These are phyloP conservation scores for Fragaria vesca DNA, from an alignment of 306 rosid species.

Conservation along the genomic window DNA sequence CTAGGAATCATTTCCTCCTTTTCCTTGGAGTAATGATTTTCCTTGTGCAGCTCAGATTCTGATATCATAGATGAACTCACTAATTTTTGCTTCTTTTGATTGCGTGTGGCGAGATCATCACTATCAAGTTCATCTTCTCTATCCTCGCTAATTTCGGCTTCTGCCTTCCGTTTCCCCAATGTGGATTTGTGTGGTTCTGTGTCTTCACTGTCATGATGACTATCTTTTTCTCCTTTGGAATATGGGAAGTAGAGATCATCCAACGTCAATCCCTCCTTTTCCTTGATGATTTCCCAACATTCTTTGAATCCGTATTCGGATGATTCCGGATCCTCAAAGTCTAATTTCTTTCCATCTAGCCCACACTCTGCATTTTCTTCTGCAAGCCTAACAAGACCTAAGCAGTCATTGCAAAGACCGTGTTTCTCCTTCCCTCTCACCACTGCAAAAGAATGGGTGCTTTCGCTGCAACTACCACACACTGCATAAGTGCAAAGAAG, in stretches of 20 bases:
- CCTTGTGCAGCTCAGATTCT: neutral
- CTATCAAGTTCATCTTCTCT: neutral
- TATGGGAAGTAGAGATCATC: conserved; percentile 27
- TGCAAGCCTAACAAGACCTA: conserved; percentile 39
- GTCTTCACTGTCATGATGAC: neutral
- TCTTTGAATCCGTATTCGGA: conserved; percentile 33
- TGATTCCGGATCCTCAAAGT: conserved; percentile 47
- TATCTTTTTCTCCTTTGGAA: neutral
- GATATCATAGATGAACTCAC: neutral
- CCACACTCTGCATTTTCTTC: conserved; percentile 44
- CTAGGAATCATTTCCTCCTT: neutral
- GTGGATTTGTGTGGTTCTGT: neutral
- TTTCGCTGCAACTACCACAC: conserved; percentile 38
- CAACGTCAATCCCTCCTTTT: neutral
- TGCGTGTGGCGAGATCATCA: neutral
- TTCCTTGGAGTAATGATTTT: neutral
- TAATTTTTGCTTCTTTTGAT: neutral
- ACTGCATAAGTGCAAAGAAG: conserved; percentile 53
- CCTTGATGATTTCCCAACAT: neutral
- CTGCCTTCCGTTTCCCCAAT: neutral
- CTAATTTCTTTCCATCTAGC: conserved; percentile 43
- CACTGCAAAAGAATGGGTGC: conserved; percentile 15
- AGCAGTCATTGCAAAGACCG: conserved; percentile 56
- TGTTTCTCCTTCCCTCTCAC: conserved; percentile 25
- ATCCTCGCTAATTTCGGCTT: conserved; percentile 24